Conservation (phyloP, 2,329 filamentous ascomycete species). For the Epichloe coenophiala region DNA sequence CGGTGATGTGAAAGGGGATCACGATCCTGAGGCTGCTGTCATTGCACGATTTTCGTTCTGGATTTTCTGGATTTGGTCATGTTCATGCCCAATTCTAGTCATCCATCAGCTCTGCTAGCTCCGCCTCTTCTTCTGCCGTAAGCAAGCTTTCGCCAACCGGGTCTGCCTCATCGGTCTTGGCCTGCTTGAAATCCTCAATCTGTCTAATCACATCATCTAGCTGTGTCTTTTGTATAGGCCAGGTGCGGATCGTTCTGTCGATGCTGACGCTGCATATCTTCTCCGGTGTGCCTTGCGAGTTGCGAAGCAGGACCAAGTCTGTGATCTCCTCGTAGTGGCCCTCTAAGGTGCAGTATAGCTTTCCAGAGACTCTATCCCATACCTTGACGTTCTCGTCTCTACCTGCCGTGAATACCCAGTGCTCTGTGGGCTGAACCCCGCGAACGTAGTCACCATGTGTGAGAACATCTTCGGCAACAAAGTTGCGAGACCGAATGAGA, state of each 20-base stretch:
- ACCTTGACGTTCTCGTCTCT: constrained; percentile 84
- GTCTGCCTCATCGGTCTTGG: constrained; percentile 28
- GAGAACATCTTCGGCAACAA: constrained; percentile 58
- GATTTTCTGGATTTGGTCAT: not conserved
- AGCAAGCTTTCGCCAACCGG: constrained; percentile 38
- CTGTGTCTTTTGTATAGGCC: constrained; percentile 55
- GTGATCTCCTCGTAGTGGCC: constrained; percentile 94
- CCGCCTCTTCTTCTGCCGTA: constrained; percentile 83
- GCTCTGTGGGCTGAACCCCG: constrained; percentile 60
- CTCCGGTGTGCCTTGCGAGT: constrained; percentile 20
- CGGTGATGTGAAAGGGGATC: not conserved
- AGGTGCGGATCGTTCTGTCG: constrained; percentile 75
- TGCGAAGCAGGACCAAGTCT: constrained; percentile 51
- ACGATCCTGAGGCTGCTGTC: not conserved
- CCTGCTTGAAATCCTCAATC: constrained; percentile 32
- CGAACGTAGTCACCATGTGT: constrained; percentile 83
- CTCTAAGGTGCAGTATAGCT: constrained; percentile 57
- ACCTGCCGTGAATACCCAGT: constrained; percentile 77
- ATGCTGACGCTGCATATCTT: constrained; percentile 72
- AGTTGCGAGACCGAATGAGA: constrained; percentile 53
- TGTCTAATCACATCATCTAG: constrained; percentile 36
- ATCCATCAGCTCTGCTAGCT: constrained; percentile 83
- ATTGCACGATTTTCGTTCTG: no score
- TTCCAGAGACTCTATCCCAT: constrained; percentile 66
- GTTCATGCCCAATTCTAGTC: constrained; percentile 25